Evolutionary conservation across 2,329 filamentous ascomycete species (phyloP).

Genomic region (Tolypocladium ophioglossoides): DNA sequence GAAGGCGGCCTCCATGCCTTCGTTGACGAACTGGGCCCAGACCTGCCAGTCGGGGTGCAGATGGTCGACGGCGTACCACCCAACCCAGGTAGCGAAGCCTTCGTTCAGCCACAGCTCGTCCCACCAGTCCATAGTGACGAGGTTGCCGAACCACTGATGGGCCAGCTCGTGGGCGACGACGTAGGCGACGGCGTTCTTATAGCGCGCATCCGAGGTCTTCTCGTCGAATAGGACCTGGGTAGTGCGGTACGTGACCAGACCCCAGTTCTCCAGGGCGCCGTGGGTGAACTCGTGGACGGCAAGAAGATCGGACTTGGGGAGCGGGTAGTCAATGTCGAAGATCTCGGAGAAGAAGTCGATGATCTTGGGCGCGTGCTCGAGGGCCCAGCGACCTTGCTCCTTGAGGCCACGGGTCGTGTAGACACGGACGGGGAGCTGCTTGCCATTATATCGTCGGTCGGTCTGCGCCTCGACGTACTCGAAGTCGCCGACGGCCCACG

Average conservation of each 20-base stretch:
- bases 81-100: conserved; percentile 96
- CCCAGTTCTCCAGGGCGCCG: conserved; percentile 94
- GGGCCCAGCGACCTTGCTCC: conserved; percentile 79
- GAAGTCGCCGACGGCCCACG: conserved; percentile 94
- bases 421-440: conserved; percentile 82
- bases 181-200: conserved; percentile 90
- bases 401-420: conserved; percentile 94
- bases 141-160: conserved; percentile 92
- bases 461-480: conserved; percentile 93
- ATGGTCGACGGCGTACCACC: conserved; percentile 84
- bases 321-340: conserved; percentile 85
- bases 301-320: conserved; percentile 84
- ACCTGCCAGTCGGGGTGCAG: conserved; percentile 96
- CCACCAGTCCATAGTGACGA: conserved; percentile 97
- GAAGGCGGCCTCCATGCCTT: conserved; percentile 88
- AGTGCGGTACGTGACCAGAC: conserved; percentile 88
- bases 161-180: conserved; percentile 97
- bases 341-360: conserved; percentile 96
- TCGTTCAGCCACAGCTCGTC: conserved; percentile 91
- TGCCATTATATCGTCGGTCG: conserved; percentile 80
- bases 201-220: conserved; percentile 77
- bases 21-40: conserved; percentile 94
- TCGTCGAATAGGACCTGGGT: conserved; percentile 96
- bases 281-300: conserved; percentile 87
- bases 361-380: conserved; percentile 84